phyloP scores from a whole-genome alignment of 75 land plant genomes.

The Adiantum capillusveneris region DNA sequence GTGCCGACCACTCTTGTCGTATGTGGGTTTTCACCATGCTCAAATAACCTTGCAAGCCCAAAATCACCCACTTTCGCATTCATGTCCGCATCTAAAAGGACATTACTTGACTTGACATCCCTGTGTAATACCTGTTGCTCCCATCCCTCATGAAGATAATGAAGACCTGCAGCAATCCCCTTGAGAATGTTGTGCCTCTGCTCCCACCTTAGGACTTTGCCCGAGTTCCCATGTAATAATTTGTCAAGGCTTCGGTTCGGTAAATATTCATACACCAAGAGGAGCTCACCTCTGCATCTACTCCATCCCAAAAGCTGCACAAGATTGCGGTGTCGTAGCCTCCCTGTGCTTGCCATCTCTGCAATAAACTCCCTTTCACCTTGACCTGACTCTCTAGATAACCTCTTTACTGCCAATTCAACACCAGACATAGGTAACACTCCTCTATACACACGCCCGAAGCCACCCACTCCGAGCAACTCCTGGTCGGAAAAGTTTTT shows the following conservation, averaged over 20 bases:
- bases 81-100: slow-evolving; percentile 64
- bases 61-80: slow-evolving; percentile 83
- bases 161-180: slow-evolving; percentile 17
- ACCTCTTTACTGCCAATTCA: slow-evolving; percentile 63
- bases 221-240: slow-evolving; percentile 13
- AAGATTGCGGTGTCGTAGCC: slow-evolving; percentile 56
- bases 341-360: slow-evolving; percentile 45
- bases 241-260: slow-evolving; percentile 48
- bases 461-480: slow-evolving; percentile 13
- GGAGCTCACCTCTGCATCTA: slow-evolving; percentile 17
- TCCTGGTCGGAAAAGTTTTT: not conserved
- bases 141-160: slow-evolving; percentile 22
- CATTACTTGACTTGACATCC: slow-evolving; percentile 66
- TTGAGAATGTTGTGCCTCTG: slow-evolving; percentile 11
- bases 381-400: slow-evolving; percentile 36
- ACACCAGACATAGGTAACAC: slow-evolving; percentile 17
- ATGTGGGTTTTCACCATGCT: slow-evolving; percentile 63
- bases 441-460: slow-evolving; percentile 17
- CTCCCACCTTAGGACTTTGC: slow-evolving; percentile 4
- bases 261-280: slow-evolving; percentile 47
- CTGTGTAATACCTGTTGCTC: slow-evolving; percentile 41
- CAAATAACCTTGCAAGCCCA: slow-evolving; percentile 72
- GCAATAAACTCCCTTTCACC: slow-evolving; percentile 55
- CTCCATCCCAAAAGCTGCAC: slow-evolving; percentile 60
- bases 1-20: slow-evolving; percentile 86